Evolutionary conservation across 805 yeast genomes (phyloP), one percentile per base, ranked within the genome.

Genomic region (Candida insectalens): DNA sequence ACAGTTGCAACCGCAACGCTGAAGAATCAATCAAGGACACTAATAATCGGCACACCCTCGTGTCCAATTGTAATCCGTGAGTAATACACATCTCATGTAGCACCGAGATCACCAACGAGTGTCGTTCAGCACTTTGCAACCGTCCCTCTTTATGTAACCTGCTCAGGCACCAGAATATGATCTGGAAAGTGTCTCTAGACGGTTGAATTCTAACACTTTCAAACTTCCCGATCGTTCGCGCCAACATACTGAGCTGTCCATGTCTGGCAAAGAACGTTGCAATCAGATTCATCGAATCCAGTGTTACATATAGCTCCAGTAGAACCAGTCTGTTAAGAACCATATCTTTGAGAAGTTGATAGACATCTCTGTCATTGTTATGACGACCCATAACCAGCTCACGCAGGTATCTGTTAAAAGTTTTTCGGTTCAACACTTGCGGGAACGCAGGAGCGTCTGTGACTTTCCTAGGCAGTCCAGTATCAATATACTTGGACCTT

Each of bases 241-340:
- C 23, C 4, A 29, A 32, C 23, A 29, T 19, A 18, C 37, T 27
- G 5, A 39, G 15, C 13, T 29, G 32, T 6, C 19, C 13, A 5
- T 25, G 20, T 16, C 36, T 29, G 10, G 37, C 22, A 29, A 38
- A 42, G 30, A 29, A 39, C 7, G 25, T 15, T 17, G 38, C 16
- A 12, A 44, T 33, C n/a, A 27, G n/a, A 18, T 42, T 39, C 19
- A 44, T 31, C 9, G 39, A 27, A n/a, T 30, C 26, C 19, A 25
- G 12, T 14, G 33, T 22, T 13, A 25, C 30, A 30, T 9, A 30
- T 18, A 17, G 27, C 26, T 18, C 33, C 39, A 32, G 14, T 6
- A 6, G 15, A 6, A 34, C 30, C 13, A 23, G 18, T 17, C 20
- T 14, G 26, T 17, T 34, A 5, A 22, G 16, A 10, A 28, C 34